Evolutionary conservation across 2,329 filamentous ascomycete species (phyloP), one percentile per base, ranked within the genome.

Genomic region (Pyrenophora graminea): DNA sequence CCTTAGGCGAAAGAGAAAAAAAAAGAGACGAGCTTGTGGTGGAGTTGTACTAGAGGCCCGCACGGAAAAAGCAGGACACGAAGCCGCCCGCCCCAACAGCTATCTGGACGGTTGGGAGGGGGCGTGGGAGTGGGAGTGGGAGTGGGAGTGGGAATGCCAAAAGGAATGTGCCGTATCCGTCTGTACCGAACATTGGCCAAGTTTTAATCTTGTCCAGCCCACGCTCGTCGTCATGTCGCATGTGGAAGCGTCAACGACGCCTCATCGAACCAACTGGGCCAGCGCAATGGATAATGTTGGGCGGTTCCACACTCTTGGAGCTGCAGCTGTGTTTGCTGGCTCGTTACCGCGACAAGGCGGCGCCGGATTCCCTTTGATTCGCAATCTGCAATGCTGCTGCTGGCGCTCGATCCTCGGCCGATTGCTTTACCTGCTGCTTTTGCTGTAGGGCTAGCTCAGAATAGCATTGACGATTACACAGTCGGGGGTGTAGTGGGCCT

Each of bases 251-350:
- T 55, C 32, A 19, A 45, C 33, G 33, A 54, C 33, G 34, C 45
- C 25, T 30, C 10, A 30, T 30, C 27, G 25, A 34, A 18, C 38
- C 43, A 39, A 51, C 33, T 21, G 47, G 34, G 34, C 50, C 46
- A 41, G 38, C 44, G 53, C 48, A 62, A 63, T 65, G 59, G 59
- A 61, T 59, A 63, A 53, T 50, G 45, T 41, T 32, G 19, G 19
- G 25, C 49, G 10, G 43, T 37, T 45, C 58, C 58, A 45, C 39
- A 33, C 18, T 25, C 41, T 48, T 48, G 56, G 56, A 48, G 55
- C 39, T 48, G 56, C 54, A 48, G 55, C 39, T 37, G 49, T 43
- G 41, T 52, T 42, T 47, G 41, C 31, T 46, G 41, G 39, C 39
- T 25, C 23, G 23, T 45, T 36, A 39, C 48, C 23, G 42, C 27